A percentile compares a stretch with the other conserved stretches of the same genome.
Evolutionary conservation across 2,329 filamentous ascomycete genomes (phyloP).

Genomic region (Clathrospora elynae): DNA sequence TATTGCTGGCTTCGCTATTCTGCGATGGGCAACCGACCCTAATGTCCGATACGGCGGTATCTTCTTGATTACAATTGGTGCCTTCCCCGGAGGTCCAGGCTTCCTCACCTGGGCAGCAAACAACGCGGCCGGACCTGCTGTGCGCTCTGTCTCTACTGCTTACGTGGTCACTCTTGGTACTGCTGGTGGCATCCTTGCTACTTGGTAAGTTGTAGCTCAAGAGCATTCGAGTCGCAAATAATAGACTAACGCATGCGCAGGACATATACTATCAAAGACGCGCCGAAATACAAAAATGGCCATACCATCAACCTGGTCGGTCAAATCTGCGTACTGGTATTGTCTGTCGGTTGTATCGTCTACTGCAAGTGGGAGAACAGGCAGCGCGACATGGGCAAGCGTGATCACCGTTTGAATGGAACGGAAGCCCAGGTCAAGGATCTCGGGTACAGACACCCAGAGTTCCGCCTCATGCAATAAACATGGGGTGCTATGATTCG

Average conservation of each 20-base stretch:
- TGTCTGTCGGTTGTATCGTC: slow-evolving; percentile 56
- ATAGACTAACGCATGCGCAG: slow-evolving; percentile 60
- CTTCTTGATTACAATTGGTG: slow-evolving; percentile 61
- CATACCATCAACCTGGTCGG: slow-evolving; percentile 67
- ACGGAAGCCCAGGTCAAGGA: slow-evolving; percentile 54
- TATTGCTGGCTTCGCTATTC: slow-evolving; percentile 58
- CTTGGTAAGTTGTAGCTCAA: slow-evolving; percentile 44
- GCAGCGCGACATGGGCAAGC: slow-evolving; percentile 54
- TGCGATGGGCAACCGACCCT: slow-evolving; percentile 63
- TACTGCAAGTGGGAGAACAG: slow-evolving; percentile 63
- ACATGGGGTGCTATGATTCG: neutral
- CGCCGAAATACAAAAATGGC: slow-evolving; percentile 71
- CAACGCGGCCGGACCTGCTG: slow-evolving; percentile 62
- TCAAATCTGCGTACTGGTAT: slow-evolving; percentile 53
- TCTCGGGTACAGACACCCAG: slow-evolving; percentile 61
- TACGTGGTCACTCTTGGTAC: slow-evolving; percentile 71
- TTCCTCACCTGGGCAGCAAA: slow-evolving; percentile 65
- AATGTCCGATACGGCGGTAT: slow-evolving; percentile 60
- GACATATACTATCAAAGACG: slow-evolving; percentile 62
- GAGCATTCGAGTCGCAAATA: neutral
- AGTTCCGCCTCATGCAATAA: slow-evolving; percentile 61
- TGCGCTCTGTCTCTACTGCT: slow-evolving; percentile 61
- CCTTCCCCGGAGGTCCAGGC: slow-evolving; percentile 63
- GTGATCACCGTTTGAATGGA: slow-evolving; percentile 58
- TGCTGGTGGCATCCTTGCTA: slow-evolving; percentile 62